Evolutionary conservation across 2,329 filamentous ascomycete species (phyloP).

Genomic region (Acrodontium crateriforme): DNA sequence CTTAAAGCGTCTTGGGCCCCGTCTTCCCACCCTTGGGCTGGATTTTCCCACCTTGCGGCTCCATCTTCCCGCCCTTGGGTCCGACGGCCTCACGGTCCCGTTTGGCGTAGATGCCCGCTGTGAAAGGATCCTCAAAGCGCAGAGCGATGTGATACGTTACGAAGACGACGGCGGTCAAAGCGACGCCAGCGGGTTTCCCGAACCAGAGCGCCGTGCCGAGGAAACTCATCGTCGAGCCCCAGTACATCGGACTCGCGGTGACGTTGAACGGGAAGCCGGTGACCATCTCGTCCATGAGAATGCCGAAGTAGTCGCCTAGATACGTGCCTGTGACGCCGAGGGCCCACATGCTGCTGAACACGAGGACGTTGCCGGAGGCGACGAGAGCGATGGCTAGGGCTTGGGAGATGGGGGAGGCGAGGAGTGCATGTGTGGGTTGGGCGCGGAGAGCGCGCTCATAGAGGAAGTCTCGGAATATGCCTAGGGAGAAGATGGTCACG

Average conservation of each 20-base stretch:
- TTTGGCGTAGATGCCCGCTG: slow-evolving; percentile 82
- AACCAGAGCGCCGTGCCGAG: slow-evolving; percentile 72
- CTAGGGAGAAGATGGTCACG: slow-evolving; percentile 77
- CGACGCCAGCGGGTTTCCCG: slow-evolving; percentile 73
- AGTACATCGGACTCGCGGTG: slow-evolving; percentile 87
- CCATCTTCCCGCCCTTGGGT: slow-evolving; percentile 17
- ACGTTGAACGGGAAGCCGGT: slow-evolving; percentile 94
- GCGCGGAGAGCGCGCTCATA: slow-evolving; percentile 73
- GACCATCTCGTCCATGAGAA: slow-evolving; percentile 89
- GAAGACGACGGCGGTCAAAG: slow-evolving; percentile 62
- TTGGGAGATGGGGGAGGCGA: slow-evolving; percentile 46
- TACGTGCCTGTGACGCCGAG: slow-evolving; percentile 93
- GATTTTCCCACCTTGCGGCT: slow-evolving; percentile 16
- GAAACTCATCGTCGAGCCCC: slow-evolving; percentile 85
- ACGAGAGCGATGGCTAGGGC: slow-evolving; percentile 60
- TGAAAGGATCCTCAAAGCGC: slow-evolving; percentile 87
- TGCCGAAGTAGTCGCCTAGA: slow-evolving; percentile 95
- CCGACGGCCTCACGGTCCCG: slow-evolving; percentile 40
- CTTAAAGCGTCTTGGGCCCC: slow-evolving; percentile 3
- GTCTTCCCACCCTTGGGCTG: slow-evolving; percentile 2
- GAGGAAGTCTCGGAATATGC: slow-evolving; percentile 64
- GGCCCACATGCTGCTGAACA: slow-evolving; percentile 78
- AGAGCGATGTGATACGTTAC: slow-evolving; percentile 69
- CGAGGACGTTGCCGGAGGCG: slow-evolving; percentile 64
- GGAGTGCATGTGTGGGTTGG: slow-evolving; percentile 60